Evolutionary conservation across 192 early-diverging fungal genomes (phyloP).

Genomic region (Coemansia guatemalensis): DNA sequence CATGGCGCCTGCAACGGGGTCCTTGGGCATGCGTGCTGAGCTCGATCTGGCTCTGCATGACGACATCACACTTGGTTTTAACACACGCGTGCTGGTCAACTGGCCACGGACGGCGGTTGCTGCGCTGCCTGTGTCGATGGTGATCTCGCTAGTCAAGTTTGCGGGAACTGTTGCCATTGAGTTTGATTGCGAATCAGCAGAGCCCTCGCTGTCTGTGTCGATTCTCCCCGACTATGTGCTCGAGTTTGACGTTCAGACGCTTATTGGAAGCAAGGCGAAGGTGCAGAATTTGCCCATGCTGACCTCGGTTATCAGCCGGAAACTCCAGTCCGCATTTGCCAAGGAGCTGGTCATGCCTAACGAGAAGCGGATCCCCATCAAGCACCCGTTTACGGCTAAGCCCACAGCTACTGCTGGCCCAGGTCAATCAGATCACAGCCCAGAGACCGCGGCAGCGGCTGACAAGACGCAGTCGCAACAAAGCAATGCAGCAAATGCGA

Average conservation of each 20-base stretch:
- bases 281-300: conserved; percentile 96
- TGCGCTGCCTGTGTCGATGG: conserved; percentile 86
- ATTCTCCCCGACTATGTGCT: conserved; percentile 71
- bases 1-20: conserved; percentile 44
- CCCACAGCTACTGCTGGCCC: conserved; percentile 8
- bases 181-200: conserved; percentile 38
- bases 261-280: conserved; percentile 95
- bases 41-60: conserved; percentile 86
- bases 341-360: conserved; percentile 52
- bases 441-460: neutral
- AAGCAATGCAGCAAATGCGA: neutral
- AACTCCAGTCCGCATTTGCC: conserved; percentile 58
- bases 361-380: conserved; percentile 45
- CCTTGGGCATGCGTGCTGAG: conserved; percentile 51
- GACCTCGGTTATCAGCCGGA: conserved; percentile 77
- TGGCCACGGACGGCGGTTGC: conserved; percentile 91
- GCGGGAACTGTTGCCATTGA: conserved; percentile 75
- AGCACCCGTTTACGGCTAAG: conserved; percentile 51
- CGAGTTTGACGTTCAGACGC: conserved; percentile 84
- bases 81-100: conserved; percentile 91
- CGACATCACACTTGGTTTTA: conserved; percentile 89
- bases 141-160: conserved; percentile 83
- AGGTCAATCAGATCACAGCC: neutral
- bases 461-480: neutral
- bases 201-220: conserved; percentile 31